Percentiles rank a stretch among this genome's conserved stretches.
Conservation (phyloP, 352 stramenopile genomes). For the Phytophthora pisi region DNA sequence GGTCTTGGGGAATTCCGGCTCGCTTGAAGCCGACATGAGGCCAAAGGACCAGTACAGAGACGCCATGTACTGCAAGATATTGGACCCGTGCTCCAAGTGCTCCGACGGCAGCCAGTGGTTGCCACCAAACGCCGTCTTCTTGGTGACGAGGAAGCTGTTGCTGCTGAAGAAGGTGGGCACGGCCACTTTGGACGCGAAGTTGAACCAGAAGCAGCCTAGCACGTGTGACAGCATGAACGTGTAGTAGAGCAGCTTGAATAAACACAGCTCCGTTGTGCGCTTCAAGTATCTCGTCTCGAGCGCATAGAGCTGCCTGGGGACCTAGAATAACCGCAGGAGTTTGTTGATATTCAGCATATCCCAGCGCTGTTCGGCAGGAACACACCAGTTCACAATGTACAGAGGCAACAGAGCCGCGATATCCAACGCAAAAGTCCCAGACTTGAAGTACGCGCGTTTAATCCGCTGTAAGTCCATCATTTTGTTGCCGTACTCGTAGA, state of each 20-base stretch:
- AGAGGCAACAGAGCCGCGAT: constrained; percentile 51
- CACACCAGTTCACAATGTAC: constrained; percentile 52
- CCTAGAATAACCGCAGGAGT: constrained; percentile 52
- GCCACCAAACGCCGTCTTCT: constrained; percentile 31
- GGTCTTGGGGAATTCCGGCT: constrained; percentile 58
- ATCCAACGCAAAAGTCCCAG: constrained; percentile 50
- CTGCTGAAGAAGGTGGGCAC: constrained; percentile 25
- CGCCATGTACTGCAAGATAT: constrained; percentile 52
- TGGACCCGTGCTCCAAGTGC: constrained; percentile 23
- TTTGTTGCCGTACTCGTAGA: constrained; percentile 72
- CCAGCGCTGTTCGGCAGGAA: constrained; percentile 20
- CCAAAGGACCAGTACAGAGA: constrained; percentile 71
- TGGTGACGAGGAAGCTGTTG: not conserved
- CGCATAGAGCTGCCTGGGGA: constrained; percentile 49
- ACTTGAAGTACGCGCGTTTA: constrained; percentile 43
- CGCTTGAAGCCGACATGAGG: constrained; percentile 60
- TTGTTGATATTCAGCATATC: constrained; percentile 76
- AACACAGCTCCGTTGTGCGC: constrained; percentile 54
- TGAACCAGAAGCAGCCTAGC: constrained; percentile 69
- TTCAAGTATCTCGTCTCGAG: constrained; percentile 69
- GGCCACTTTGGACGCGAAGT: constrained; percentile 44
- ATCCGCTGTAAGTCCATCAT: constrained; percentile 50
- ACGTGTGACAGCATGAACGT: constrained; percentile 67
- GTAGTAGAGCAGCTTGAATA: constrained; percentile 81
- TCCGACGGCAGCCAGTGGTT: constrained; percentile 41